Conservation (phyloP, 78 protist genomes). For the Pigoraptor vietnamica region DNA sequence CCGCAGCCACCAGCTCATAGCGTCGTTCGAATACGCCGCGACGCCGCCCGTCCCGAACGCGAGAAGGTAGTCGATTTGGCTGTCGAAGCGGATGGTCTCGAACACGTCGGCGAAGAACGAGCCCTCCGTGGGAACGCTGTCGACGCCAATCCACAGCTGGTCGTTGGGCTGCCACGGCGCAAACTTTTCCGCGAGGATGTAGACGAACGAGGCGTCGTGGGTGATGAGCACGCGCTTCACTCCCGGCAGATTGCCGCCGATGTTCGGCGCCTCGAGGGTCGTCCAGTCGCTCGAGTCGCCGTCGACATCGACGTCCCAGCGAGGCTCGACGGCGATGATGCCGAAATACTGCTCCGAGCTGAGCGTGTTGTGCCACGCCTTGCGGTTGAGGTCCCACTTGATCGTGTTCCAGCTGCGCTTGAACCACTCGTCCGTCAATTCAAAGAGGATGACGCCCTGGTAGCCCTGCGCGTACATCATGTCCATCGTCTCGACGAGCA, state of each 20-base stretch:
- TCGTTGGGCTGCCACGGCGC: background rate
- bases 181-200: background rate
- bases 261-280: background rate
- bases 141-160: background rate
- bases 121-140: background rate
- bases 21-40: background rate
- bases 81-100: background rate
- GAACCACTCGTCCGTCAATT: constrained; percentile 29
- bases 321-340: constrained; percentile 10
- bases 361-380: constrained; percentile 10
- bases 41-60: background rate
- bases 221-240: background rate
- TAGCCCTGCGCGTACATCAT: background rate
- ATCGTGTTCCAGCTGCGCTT: constrained; percentile 16
- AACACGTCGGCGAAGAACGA: background rate
- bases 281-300: background rate
- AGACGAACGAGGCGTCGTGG: constrained; percentile 4
- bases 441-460: constrained; percentile 11
- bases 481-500: background rate
- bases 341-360: constrained; percentile 20
- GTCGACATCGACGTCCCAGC: background rate
- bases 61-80: background rate
- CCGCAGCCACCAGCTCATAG: background rate
- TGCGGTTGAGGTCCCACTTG: background rate
- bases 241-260: background rate